These are phyloP conservation scores for Drosera spatulata DNA, from an alignment of 179 eudicot genomes.

Conservation along the genomic window DNA sequence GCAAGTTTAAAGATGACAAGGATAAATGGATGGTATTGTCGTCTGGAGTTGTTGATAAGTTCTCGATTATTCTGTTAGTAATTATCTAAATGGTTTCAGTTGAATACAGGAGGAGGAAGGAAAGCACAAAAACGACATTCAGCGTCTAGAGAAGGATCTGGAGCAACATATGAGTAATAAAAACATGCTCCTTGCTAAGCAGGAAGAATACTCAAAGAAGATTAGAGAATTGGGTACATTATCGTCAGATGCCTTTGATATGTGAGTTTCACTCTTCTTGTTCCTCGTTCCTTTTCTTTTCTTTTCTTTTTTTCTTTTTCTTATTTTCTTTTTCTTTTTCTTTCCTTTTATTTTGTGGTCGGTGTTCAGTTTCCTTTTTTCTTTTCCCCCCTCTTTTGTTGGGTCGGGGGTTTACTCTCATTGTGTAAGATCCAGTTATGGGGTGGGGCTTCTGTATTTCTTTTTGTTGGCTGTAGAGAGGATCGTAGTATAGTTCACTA, in stretches of 20 bases:
- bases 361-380: too few relatives aligned
- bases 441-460: background rate
- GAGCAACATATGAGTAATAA: conserved; percentile 74
- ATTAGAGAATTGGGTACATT: conserved; percentile 87
- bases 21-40: conserved; percentile 57
- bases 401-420: too few relatives aligned
- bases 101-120: conserved; percentile 51
- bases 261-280: conserved; percentile 24
- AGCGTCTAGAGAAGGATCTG: conserved; percentile 82
- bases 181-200: conserved; percentile 69
- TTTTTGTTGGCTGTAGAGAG: too few relatives aligned
- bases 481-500: too few relatives aligned
- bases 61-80: conserved; percentile 4
- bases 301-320: too few relatives aligned
- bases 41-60: conserved; percentile 1
- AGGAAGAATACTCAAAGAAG: conserved; percentile 89
- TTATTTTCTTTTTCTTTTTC: too few relatives aligned
- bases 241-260: conserved; percentile 91
- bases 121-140: conserved; percentile 41
- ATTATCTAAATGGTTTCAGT: conserved; percentile 12
- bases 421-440: too few relatives aligned
- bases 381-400: too few relatives aligned
- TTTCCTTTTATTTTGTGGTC: too few relatives aligned
- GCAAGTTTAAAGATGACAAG: conserved; percentile 52
- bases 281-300: background rate